phyloP scores from a whole-genome alignment of 1,284 basidiomycete genomes.

The Ustilago sp. region DNA sequence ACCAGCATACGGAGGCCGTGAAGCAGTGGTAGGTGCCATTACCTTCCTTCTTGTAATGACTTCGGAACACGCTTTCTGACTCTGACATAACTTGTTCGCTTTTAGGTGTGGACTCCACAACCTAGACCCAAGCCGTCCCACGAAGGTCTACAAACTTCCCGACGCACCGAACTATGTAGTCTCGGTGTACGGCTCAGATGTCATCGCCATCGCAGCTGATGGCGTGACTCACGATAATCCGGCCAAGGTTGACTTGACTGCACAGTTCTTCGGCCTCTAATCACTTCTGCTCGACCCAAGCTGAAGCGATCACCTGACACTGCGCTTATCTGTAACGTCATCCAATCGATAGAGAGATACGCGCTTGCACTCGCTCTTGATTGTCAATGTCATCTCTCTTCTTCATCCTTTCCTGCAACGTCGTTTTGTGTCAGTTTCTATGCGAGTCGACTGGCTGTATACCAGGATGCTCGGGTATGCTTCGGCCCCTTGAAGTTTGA shows the following conservation, averaged over 20 bases:
- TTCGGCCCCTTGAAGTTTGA: no score
- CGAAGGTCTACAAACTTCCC: conserved; percentile 15
- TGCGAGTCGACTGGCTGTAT: no score
- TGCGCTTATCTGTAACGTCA: no score
- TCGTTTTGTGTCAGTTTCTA: no score
- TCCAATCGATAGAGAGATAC: no score
- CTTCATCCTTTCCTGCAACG: no score
- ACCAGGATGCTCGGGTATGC: no score
- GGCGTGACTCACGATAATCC: conserved; percentile 31
- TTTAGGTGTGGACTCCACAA: conserved; percentile 10
- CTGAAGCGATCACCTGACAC: no score
- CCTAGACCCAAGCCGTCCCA: conserved; percentile 10
- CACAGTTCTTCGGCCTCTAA: conserved; percentile 28
- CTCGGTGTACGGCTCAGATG: conserved; percentile 15
- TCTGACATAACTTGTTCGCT: background rate
- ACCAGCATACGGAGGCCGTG: conserved; percentile 24
- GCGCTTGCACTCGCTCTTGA: no score
- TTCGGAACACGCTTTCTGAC: background rate
- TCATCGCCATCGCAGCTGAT: conserved; percentile 26
- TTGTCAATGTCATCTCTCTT: no score
- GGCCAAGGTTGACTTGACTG: conserved; percentile 15
- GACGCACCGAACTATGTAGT: conserved; percentile 22
- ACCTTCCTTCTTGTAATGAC: background rate
- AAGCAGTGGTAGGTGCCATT: conserved; percentile 24
- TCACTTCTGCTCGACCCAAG: no score